Conservation (phyloP, 148 eudicot species). For the Rhododendron griersonianum region DNA sequence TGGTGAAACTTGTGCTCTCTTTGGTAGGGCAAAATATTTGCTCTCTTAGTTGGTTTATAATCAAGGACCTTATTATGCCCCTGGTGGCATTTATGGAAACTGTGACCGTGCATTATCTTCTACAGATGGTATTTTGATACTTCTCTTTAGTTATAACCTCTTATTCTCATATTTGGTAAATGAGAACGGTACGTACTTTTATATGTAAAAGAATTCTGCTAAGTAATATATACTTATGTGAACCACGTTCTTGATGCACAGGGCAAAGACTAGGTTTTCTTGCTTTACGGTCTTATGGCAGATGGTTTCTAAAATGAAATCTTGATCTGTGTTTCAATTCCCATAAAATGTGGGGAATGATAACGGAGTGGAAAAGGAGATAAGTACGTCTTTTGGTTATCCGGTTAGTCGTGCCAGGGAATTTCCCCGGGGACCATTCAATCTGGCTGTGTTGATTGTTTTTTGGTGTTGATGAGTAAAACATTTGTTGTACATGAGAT, state of each 20-base stretch:
- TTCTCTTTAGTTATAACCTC: background rate
- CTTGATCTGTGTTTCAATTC: background rate
- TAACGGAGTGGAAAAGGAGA: background rate
- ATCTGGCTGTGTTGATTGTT: background rate
- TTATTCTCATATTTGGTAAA: background rate
- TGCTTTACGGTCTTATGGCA: background rate
- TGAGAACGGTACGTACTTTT: background rate
- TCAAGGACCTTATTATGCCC: background rate
- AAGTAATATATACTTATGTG: background rate
- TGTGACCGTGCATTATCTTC: background rate
- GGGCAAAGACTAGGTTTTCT: background rate
- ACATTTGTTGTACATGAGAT: background rate
- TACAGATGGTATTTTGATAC: background rate
- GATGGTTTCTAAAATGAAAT: background rate
- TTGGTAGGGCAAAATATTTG: slow-evolving; percentile 6
- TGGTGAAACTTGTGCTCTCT: background rate
- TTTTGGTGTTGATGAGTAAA: background rate
- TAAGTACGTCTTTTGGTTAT: background rate
- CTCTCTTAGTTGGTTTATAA: background rate
- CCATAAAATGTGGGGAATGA: background rate
- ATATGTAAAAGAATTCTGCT: background rate
- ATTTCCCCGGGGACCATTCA: background rate
- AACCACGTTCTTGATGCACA: background rate
- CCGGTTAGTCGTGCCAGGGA: background rate
- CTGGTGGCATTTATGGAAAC: background rate